These are phyloP conservation scores for Coniochaeta sp. DNA, from an alignment of 2,329 filamentous ascomycete genomes.

Conservation along the genomic window DNA sequence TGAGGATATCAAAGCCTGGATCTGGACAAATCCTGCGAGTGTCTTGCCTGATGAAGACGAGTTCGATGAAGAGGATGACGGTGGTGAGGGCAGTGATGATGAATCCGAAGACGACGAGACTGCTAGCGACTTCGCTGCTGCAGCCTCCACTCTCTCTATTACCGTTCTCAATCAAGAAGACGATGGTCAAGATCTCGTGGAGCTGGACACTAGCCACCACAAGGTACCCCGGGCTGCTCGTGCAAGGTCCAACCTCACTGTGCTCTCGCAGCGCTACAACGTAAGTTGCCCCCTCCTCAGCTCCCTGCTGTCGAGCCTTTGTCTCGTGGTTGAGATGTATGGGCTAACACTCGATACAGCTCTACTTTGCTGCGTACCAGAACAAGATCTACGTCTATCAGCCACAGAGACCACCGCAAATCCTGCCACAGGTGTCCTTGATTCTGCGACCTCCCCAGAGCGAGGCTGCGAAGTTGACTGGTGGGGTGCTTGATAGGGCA, in stretches of 20 bases:
- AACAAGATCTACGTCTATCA: slow-evolving; percentile 50
- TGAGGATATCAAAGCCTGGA: slow-evolving; percentile 13
- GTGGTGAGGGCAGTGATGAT: slow-evolving; percentile 8
- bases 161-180: background rate
- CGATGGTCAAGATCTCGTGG: background rate
- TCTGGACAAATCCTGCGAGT: slow-evolving; percentile 5
- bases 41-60: background rate
- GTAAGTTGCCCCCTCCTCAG: slow-evolving; percentile 22
- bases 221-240: slow-evolving; percentile 20
- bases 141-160: too few species aligned
- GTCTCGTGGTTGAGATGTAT: background rate
- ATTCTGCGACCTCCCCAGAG: slow-evolving; percentile 39
- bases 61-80: slow-evolving; percentile 13
- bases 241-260: slow-evolving; percentile 47
- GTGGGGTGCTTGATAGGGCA: slow-evolving; percentile 44
- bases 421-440: slow-evolving; percentile 42
- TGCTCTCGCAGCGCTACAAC: slow-evolving; percentile 50
- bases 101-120: slow-evolving; percentile 9
- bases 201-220: background rate
- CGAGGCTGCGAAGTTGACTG: slow-evolving; percentile 29
- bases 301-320: background rate
- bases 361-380: slow-evolving; percentile 55
- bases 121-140: background rate
- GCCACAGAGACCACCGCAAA: slow-evolving; percentile 40
- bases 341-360: slow-evolving; percentile 25